Evolutionary conservation across 2,329 filamentous ascomycete species (phyloP), one percentile per base, ranked within the genome.

Genomic region (Cordyceps pruinosa): DNA sequence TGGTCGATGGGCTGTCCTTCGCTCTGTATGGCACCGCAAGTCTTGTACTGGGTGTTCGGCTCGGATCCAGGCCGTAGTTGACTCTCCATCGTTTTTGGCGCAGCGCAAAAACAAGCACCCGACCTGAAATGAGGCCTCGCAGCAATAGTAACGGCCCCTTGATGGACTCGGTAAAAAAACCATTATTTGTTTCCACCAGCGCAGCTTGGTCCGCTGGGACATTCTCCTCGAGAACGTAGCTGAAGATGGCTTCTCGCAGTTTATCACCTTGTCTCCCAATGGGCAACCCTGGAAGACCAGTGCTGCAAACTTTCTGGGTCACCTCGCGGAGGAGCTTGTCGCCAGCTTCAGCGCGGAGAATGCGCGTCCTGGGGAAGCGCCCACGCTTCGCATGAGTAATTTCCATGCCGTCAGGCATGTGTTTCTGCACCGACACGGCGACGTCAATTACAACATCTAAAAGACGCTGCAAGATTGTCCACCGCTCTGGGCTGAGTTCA

Each of bases 51-150:
- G 75, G 77, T 0, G 62, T 61, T 4, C 81, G 67, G 1, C 59
- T 64, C 0, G 62, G 58, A 63, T 83, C 77, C 0, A 81, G 70
- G 0, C 86, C 85, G 59, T 85, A 89, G 54, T 88, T 78, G 0
- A 89, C 85, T 4, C 80, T 70, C 82, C 83, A 89, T 2, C 85
- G 71, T 62, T 88, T 88, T 15, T 79, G 68, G 0, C 70, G 67
- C 0, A 88, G 69, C 0, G 71, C 72, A 58, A 85, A 86, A 0
- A 62, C 61, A 0, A 89, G 63, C 0, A 88, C 71, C 0, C 82
- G 78, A 0, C 73, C 68, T 0, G 81, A 79, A 9, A 89, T 66
- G 0, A 89, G 71, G 0, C 86, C 78, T 25, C 81, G 72, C 0
- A 86, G 63, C 2, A 84, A 23, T 7, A 57, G 39, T 10, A 57